Evolutionary conservation across 768 basidiomycete genomes (phyloP), one percentile per base, ranked within the genome.

Genomic region (Macrolepiota dolichaula): DNA sequence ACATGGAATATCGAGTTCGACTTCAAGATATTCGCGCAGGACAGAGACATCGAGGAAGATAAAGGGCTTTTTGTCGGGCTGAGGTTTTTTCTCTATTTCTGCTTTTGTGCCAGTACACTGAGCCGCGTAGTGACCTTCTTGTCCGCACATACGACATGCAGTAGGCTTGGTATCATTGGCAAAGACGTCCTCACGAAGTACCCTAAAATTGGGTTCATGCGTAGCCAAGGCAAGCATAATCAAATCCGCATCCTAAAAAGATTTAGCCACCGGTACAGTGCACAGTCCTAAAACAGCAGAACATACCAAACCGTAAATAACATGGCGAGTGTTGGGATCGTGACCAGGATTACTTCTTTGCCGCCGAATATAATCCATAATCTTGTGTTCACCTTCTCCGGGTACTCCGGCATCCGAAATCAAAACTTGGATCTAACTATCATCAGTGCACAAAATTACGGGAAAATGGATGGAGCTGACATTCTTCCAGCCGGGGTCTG

Each of bases 381-480:
- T 98, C 79, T 99, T 99, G 74, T 99, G 97, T 72, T 99, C 97
- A 71, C 97, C 97, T 75, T 99, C 97, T 66, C 97, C 97, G 1
- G 97, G 96, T 12, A 98, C 97, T 58, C 91, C 87, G 1, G 97
- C 93, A 66, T 99, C 97, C 4, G 97, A 99, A 58, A 99, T 93
- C 65, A 98, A 87, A 55, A 99, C 91, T 81, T 98, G 87, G 42
- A 99, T 82, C 95, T 96, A 57, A 13, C 42, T 47, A 51, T n/a
- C 38, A 61, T 57, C 27, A 59, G 55, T 42, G 47, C 57, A 29
- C 25, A 42, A 46, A 17, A 40, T 36, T 25, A 37, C 27, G 12
- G 57, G 37, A 32, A 46, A n/a, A 49, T 22, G 24, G 47, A 51
- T 51, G 37, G 11, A 12, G 77, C 85, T 40, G 61, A 94, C 93